Base-by-base conservation (phyloP, 2,329 filamentous ascomycete genomes). In the Sporothrix euskadiensis region DNA sequence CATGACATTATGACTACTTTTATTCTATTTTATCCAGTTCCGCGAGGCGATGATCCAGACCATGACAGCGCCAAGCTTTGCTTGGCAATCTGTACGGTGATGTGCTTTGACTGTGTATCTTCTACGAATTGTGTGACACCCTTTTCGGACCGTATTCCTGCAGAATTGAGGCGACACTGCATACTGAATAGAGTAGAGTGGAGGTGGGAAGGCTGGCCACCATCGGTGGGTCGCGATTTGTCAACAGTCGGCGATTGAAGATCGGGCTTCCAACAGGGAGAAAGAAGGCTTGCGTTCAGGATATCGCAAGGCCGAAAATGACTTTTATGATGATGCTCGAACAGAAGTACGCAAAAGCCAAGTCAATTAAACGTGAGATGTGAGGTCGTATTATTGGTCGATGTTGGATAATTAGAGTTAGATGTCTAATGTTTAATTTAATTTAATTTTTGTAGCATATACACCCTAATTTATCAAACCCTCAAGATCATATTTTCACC, bases 91-190 rank as follows among this genome's bases (percentile, higher is more conserved):
- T 41, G 39, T 63, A 9, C 59, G 32, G 10, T 41, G 16, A 4
- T 35, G 26, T 26, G 26, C 26, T 41, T 22, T 22, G 14, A 30
- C 12, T 41, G 35, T 44, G 9, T 19, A 41, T 44, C 19, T 5
- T 35, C 59, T 12, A 44, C 0, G 4, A n/a, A 7, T 26, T 26
- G 59, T 66, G 47, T 39, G 47, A 30, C 47, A 52, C 47, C 14
- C 65, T 16, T 12, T 41, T 5, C 30, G 6, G 14, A 52, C 47
- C 14, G 12, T 59, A 63, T 69, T 52, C 71, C 63, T 69, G 71
- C 71, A 59, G 49, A 35, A 59, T 49, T 47, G 49, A 12, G 70
- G 70, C 56, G 44, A 22, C 70, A 65, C 44, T 52, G 30, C 49
- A 47, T 30, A 30, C 47, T 52, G 4, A 26, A 7, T 9, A n/a